Evolutionary conservation across 2,329 filamentous ascomycete species (phyloP).

Genomic region (Aspergillus luchuensis): DNA sequence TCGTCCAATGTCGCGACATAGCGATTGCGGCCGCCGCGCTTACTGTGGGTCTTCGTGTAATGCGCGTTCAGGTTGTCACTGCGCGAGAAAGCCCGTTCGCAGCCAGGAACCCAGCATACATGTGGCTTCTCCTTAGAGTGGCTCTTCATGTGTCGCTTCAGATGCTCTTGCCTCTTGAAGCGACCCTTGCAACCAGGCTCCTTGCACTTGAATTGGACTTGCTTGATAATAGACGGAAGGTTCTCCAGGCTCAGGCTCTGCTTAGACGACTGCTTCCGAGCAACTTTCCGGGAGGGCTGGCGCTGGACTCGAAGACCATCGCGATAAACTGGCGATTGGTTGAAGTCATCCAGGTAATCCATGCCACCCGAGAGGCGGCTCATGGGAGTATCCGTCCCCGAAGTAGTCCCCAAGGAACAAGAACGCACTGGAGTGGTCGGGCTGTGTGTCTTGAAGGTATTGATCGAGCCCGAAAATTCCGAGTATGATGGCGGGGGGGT

Average conservation of each 20-base stretch:
- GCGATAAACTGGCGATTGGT: constrained; percentile 36
- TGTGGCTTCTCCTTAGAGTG: constrained; percentile 49
- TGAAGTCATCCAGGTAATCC: constrained; percentile 41
- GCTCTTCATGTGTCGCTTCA: constrained; percentile 53
- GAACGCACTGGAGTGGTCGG: constrained; percentile 41
- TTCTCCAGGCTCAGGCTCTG: constrained; percentile 41
- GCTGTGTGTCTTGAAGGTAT: constrained; percentile 39
- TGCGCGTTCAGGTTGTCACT: constrained; percentile 51
- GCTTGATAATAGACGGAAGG: constrained; percentile 42
- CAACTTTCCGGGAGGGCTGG: constrained; percentile 35
- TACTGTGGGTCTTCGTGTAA: constrained; percentile 50
- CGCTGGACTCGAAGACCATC: constrained; percentile 37
- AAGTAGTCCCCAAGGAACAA: constrained; percentile 37
- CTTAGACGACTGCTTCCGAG: constrained; percentile 35
- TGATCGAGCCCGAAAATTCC: constrained; percentile 38
- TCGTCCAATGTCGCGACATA: constrained; percentile 51
- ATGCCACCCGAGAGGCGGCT: constrained; percentile 38
- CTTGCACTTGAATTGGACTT: constrained; percentile 47
- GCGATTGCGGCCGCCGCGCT: constrained; percentile 48
- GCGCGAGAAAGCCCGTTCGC: constrained; percentile 45
- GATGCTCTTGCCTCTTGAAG: constrained; percentile 54
- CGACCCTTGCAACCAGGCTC: constrained; percentile 47
- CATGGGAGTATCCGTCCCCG: constrained; percentile 39
- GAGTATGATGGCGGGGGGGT: constrained; percentile 43
- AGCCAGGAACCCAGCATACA: constrained; percentile 48